Conservation (phyloP, 352 stramenopile genomes). For the Phytophthora tentaculata region DNA sequence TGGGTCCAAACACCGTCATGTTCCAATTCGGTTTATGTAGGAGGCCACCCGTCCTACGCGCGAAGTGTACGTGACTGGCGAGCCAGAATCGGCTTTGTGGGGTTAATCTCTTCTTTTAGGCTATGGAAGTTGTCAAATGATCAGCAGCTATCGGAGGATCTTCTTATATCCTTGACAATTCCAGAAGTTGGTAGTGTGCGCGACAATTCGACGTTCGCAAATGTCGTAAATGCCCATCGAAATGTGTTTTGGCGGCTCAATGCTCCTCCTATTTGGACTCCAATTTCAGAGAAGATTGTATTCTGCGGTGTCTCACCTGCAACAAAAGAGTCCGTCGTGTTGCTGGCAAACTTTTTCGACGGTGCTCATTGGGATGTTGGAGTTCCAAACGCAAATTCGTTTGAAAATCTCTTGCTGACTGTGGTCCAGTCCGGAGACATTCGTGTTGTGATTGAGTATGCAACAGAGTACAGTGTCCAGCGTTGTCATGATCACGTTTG, state of each 20-base stretch:
- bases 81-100: constrained; percentile 55
- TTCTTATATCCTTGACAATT: constrained; percentile 30
- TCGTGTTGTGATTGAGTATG: constrained; percentile 47
- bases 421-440: constrained; percentile 62
- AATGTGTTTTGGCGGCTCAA: constrained; percentile 66
- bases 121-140: constrained; percentile 25
- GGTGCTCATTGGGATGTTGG: constrained; percentile 57
- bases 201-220: constrained; percentile 44
- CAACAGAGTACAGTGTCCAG: constrained; percentile 43
- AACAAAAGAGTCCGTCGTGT: constrained; percentile 29
- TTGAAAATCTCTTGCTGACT: constrained; percentile 64
- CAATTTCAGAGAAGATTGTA: neutral
- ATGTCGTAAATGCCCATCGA: constrained; percentile 44
- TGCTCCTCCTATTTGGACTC: constrained; percentile 46
- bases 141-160: constrained; percentile 1
- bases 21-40: constrained; percentile 56
- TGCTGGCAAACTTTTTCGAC: constrained; percentile 70
- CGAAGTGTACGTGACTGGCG: constrained; percentile 59
- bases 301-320: neutral
- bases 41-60: constrained; percentile 57
- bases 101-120: constrained; percentile 45
- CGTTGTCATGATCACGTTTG: constrained; percentile 55
- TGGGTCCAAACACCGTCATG: constrained; percentile 36
- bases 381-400: constrained; percentile 45
- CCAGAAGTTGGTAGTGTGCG: constrained; percentile 34